These are phyloP conservation scores for Beauveria medogensis DNA, from an alignment of 2,329 filamentous ascomycete species.

Conservation along the genomic window DNA sequence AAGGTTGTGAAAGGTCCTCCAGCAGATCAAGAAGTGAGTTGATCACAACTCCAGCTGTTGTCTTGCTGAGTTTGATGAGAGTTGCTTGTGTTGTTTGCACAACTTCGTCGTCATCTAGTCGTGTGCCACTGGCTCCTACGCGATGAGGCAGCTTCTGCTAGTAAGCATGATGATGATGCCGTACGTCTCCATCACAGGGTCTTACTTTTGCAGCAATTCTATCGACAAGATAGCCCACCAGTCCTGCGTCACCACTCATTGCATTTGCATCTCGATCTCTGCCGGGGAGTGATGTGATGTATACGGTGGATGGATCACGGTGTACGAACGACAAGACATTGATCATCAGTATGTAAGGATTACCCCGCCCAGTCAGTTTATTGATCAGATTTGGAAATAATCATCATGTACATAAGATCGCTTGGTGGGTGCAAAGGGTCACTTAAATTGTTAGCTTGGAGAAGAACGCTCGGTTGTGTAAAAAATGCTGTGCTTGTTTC, in stretches of 20 bases:
- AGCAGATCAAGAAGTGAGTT: constrained; percentile 49
- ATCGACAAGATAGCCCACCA: constrained; percentile 51
- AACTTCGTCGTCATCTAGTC: constrained; percentile 53
- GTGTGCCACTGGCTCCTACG: constrained; percentile 48
- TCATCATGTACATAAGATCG: too few relatives aligned
- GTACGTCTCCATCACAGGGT: neutral
- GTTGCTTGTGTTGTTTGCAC: constrained; percentile 53
- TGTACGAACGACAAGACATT: neutral
- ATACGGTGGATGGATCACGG: neutral
- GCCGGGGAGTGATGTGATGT: too few relatives aligned
- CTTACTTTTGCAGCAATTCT: constrained; percentile 51
- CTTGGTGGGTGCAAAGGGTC: too few relatives aligned
- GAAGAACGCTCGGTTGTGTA: too few relatives aligned
- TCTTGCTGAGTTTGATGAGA: constrained; percentile 51
- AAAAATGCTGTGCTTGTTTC: too few relatives aligned
- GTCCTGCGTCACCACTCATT: constrained; percentile 48
- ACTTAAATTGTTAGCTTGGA: too few relatives aligned
- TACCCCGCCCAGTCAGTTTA: too few relatives aligned
- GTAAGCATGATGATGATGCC: neutral
- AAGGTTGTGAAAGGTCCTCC: constrained; percentile 50
- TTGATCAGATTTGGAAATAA: too few relatives aligned
- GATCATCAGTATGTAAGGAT: too few relatives aligned
- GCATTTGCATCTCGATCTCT: constrained; percentile 7
- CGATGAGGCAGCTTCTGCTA: constrained; percentile 50
- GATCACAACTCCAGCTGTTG: constrained; percentile 45